These are phyloP conservation scores for Berberis thunbergii DNA, from an alignment of 164 flowering plant genomes.

Conservation along the genomic window DNA sequence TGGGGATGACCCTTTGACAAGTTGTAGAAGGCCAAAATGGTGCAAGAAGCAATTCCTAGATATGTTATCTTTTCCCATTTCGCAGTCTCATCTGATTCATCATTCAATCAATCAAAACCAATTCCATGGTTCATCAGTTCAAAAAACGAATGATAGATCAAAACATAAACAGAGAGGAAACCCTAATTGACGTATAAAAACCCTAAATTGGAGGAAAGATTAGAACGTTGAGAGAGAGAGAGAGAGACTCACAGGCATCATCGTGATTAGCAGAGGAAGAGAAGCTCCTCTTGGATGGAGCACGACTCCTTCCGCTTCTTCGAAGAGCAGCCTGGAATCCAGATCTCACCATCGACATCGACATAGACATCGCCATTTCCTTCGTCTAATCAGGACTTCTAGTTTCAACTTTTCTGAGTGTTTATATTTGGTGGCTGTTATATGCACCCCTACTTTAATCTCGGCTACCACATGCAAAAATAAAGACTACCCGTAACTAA, in stretches of 20 bases:
- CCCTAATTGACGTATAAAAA: not conserved
- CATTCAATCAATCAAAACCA: not conserved
- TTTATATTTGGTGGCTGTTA: too few relatives aligned
- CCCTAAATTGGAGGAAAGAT: not conserved
- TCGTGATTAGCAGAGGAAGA: not conserved
- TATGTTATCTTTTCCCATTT: conserved; percentile 96
- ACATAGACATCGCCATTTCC: conserved; percentile 7
- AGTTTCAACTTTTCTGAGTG: not conserved
- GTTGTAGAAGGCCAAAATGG: conserved; percentile 35
- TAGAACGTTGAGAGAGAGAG: not conserved
- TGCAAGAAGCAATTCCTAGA: conserved; percentile 49
- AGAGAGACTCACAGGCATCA: not conserved
- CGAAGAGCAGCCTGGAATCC: conserved; percentile 26
- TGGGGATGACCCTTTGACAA: conserved; percentile 86
- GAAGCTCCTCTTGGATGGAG: conserved; percentile 1
- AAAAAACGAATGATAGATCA: too few relatives aligned
- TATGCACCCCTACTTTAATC: too few relatives aligned
- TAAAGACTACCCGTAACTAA: too few relatives aligned
- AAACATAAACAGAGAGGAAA: too few relatives aligned
- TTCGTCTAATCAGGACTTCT: not conserved
- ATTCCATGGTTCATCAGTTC: not conserved
- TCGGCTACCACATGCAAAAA: too few relatives aligned
- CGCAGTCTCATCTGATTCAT: conserved; percentile 48
- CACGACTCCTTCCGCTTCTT: not conserved
- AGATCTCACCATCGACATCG: conserved; percentile 29